Evolutionary conservation across 2,329 filamentous ascomycete genomes (phyloP), one percentile per base, ranked within the genome.

Genomic region (Colletotrichum salicis): DNA sequence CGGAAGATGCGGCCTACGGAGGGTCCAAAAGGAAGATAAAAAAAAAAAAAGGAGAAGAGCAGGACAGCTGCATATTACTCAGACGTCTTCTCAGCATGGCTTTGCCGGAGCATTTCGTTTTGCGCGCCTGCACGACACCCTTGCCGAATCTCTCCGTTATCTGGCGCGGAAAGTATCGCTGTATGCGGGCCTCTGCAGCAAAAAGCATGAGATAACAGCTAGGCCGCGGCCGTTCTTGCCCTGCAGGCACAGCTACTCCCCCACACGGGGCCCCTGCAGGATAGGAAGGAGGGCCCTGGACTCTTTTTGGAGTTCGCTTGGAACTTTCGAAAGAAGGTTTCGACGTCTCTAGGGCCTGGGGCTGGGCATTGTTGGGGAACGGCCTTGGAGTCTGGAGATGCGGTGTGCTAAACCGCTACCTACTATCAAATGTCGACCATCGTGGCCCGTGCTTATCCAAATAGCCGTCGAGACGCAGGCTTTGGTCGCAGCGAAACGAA

Each of bases 231-330:
- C 64, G 33, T 13, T 13, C 41, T 22, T 19, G 6, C 41, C 41
- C 54, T 71, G 69, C 69, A 71, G 58, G 59, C 64, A 58, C 69
- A 67, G 54, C 56, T 31, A 63, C 52, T 37, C 56, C 68, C 67
- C 69, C 69, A 55, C 69, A 63, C 54, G 52, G 37, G 37, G 22
- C 31, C 41, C 31, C 41, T 58, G 8, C 29, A 19, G 45, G 45
- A 48, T 31, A 35, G 45, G 45, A 48, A 35, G 60, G 57, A 62
- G 64, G 68, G 60, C 57, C 68, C 64, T 57, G 60, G 41, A 19
- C 41, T n/a, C 41, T 48, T 22, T 48, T 48, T 48, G 41, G 41
- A 54, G 45, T 29, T 54, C 64, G 58, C 52, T 58, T 63, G 62
- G 63, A 59, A 59, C 33, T 41, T 41, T 27, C 33, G 12, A 27